Percentiles rank a stretch among this genome's conserved stretches.
These are phyloP conservation scores for Cephalotrichum gorgonifer DNA, from an alignment of 2,329 filamentous ascomycete genomes.

Conservation along the genomic window DNA sequence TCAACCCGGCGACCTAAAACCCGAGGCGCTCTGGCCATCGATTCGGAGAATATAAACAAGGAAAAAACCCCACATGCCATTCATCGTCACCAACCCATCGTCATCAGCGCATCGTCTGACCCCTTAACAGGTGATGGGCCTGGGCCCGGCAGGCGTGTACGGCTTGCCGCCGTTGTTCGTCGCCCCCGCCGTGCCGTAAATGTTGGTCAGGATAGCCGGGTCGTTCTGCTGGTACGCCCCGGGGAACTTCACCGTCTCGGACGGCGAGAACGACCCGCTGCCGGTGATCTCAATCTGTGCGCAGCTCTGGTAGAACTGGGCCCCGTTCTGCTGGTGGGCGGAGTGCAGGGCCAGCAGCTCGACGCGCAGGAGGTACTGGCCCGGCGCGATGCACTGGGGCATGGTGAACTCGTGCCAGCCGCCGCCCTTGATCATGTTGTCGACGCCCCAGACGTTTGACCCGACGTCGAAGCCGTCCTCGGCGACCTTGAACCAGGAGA, in stretches of 20 bases:
- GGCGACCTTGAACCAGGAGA: constrained; percentile 46
- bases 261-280: constrained; percentile 38
- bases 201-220: constrained; percentile 34
- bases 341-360: constrained; percentile 39
- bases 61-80: no score
- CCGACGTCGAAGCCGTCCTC: constrained; percentile 34
- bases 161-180: constrained; percentile 29
- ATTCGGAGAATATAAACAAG: no score
- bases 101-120: no score
- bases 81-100: no score
- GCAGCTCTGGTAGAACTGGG: constrained; percentile 43
- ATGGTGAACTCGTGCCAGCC: constrained; percentile 38
- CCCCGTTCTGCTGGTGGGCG: constrained; percentile 32
- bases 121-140: constrained; percentile 3
- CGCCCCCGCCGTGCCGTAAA: constrained; percentile 29
- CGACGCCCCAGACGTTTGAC: constrained; percentile 36
- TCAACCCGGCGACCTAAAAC: no score
- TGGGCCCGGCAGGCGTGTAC: constrained; percentile 15
- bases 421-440: constrained; percentile 29
- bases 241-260: constrained; percentile 28
- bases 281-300: constrained; percentile 48
- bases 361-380: constrained; percentile 43
- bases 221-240: constrained; percentile 31
- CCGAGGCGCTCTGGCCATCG: no score
- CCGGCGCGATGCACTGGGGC: constrained; percentile 38